These are phyloP conservation scores for Calcarisporium arbuscula DNA, from an alignment of 2,329 filamentous ascomycete species.

Conservation along the genomic window DNA sequence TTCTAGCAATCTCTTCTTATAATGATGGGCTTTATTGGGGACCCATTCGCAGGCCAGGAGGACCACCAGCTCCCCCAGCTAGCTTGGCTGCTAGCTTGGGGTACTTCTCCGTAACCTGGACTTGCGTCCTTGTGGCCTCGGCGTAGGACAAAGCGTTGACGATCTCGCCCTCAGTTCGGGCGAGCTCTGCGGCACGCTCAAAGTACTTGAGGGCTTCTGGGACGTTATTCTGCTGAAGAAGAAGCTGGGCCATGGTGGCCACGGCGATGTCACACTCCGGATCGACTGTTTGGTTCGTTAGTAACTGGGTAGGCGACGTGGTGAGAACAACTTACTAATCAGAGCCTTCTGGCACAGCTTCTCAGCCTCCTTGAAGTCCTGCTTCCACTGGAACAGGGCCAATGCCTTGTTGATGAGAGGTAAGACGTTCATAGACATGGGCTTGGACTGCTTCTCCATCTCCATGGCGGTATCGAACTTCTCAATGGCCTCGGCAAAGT, in stretches of 20 bases:
- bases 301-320: conserved; percentile 13
- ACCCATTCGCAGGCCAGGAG: conserved; percentile 30
- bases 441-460: conserved; percentile 93
- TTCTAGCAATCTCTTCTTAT: too few species aligned
- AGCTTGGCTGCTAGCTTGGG: conserved; percentile 71
- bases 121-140: conserved; percentile 91
- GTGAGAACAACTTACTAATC: conserved; percentile 63
- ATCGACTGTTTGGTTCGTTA: conserved; percentile 61
- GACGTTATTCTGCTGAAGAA: conserved; percentile 96
- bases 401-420: conserved; percentile 98
- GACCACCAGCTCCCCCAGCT: conserved; percentile 27
- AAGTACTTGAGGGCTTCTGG: conserved; percentile 94
- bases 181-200: conserved; percentile 89
- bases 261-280: conserved; percentile 98
- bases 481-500: conserved; percentile 90
- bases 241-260: conserved; percentile 94
- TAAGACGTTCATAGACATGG: conserved; percentile 93
- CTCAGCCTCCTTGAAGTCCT: conserved; percentile 91
- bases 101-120: conserved; percentile 86
- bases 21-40: too few species aligned
- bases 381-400: conserved; percentile 96
- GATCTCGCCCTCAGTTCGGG: conserved; percentile 89
- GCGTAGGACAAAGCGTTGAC: conserved; percentile 95
- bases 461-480: conserved; percentile 99
- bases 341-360: conserved; percentile 95